Conservation (phyloP, 225 moss, liverwort and hornwort species). For the Thuidium tamariscinum region DNA sequence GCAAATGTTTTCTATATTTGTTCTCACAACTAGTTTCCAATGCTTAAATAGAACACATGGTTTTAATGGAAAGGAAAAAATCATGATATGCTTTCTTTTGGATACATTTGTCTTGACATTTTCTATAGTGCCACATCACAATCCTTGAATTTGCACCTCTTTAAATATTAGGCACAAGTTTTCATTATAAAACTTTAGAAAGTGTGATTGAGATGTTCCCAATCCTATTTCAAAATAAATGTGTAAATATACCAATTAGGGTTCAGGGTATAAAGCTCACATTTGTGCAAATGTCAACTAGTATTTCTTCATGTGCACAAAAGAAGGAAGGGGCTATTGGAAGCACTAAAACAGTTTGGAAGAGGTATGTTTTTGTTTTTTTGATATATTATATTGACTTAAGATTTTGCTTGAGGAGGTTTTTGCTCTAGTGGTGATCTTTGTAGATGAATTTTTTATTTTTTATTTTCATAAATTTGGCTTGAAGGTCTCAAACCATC, state of each 20-base stretch:
- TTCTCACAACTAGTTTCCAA: accelerated
- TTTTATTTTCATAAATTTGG: not conserved
- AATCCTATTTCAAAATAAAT: not conserved
- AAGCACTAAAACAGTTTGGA: not conserved
- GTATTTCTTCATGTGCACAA: not conserved
- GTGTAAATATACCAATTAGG: not conserved
- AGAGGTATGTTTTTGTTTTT: not conserved
- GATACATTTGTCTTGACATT: not conserved
- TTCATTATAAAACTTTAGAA: not conserved
- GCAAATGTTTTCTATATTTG: accelerated
- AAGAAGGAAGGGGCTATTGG: not conserved
- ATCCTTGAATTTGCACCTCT: not conserved
- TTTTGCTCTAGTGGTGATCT: not conserved
- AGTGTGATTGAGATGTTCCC: not conserved
- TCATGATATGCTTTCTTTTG: not conserved
- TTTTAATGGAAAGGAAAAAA: not conserved
- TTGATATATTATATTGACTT: not conserved
- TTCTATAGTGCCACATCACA: not conserved
- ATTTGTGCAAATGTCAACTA: not conserved
- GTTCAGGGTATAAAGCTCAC: not conserved
- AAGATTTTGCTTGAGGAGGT: accelerated
- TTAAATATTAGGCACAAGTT: not conserved
- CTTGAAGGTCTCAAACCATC: not conserved
- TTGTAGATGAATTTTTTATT: not conserved
- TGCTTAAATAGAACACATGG: not conserved